These are phyloP conservation scores for Atkinsonella texensis DNA, from an alignment of 2,329 filamentous ascomycete species.

Conservation along the genomic window DNA sequence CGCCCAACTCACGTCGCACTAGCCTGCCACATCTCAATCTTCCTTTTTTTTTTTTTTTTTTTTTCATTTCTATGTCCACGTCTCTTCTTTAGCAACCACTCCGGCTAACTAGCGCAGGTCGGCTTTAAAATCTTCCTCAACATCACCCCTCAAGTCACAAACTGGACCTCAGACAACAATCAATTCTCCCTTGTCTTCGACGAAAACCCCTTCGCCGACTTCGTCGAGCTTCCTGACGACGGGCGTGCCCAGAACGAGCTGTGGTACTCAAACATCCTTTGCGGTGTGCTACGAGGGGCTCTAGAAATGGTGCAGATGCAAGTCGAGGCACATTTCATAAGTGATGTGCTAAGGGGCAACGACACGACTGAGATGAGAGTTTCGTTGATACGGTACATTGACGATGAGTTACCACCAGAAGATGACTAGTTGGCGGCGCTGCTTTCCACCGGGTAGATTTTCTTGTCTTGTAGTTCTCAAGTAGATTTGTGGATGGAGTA, in stretches of 20 bases:
- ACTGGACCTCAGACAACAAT: conserved; percentile 93
- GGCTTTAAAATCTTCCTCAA: conserved; percentile 99
- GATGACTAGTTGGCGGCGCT: conserved; percentile 54
- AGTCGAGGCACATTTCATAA: conserved; percentile 92
- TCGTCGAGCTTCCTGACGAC: conserved; percentile 94
- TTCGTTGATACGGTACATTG: conserved; percentile 83
- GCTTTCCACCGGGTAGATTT: too few species aligned
- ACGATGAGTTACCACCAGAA: conserved; percentile 93
- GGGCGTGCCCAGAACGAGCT: conserved; percentile 90
- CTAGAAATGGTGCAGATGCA: conserved; percentile 99
- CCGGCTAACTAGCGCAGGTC: conserved; percentile 42
- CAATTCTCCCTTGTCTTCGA: conserved; percentile 95
- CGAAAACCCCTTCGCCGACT: conserved; percentile 93
- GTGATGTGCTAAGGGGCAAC: conserved; percentile 82
- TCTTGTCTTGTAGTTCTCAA: not conserved
- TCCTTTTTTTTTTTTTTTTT: not conserved
- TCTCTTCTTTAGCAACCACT: not conserved
- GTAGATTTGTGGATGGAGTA: not conserved
- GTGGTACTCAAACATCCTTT: conserved; percentile 97
- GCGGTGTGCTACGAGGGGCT: conserved; percentile 79
- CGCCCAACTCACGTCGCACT: not conserved
- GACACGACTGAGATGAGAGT: conserved; percentile 97
- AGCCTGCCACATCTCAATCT: not conserved
- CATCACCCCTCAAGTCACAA: conserved; percentile 82
- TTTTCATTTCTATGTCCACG: not conserved